Conservation (phyloP, 116 monocot species). For the Trichopus zeylanicus region DNA sequence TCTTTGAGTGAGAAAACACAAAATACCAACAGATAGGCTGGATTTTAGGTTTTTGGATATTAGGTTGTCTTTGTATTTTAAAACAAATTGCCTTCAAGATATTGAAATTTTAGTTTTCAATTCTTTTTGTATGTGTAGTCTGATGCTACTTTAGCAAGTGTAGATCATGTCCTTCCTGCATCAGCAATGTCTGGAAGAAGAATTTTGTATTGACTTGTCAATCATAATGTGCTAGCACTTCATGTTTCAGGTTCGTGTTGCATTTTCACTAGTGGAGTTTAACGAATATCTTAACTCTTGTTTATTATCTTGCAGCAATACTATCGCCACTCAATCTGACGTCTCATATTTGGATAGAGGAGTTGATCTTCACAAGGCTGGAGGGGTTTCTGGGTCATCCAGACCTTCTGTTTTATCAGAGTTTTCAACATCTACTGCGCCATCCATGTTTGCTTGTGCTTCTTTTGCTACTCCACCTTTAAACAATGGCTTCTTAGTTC, state of each 20-base stretch:
- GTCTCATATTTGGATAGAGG: constrained; percentile 6
- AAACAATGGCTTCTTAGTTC: constrained; percentile 31
- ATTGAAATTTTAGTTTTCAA: too few species aligned
- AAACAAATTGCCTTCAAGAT: too few species aligned
- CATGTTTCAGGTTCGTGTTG: neutral
- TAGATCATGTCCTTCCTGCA: too few species aligned
- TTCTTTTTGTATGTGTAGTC: too few species aligned
- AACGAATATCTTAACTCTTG: neutral
- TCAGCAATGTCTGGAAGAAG: too few species aligned
- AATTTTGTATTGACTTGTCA: neutral
- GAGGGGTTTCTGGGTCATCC: constrained; percentile 8
- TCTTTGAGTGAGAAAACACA: too few species aligned
- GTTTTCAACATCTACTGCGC: constrained; percentile 1
- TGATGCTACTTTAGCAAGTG: too few species aligned
- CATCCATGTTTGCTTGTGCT: constrained; percentile 22
- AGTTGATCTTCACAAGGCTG: constrained; percentile 12
- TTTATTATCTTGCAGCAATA: constrained; percentile 2
- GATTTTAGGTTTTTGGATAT: too few species aligned
- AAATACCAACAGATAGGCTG: too few species aligned
- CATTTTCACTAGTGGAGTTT: neutral
- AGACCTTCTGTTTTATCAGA: constrained; percentile 17
- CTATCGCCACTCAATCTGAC: constrained; percentile 4
- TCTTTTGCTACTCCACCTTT: constrained; percentile 14
- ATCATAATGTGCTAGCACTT: neutral
- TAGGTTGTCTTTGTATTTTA: too few species aligned